A percentile compares a stretch with the other conserved stretches of the same genome.
phyloP scores from a whole-genome alignment of 1,284 basidiomycete species.

The Singerocomus inundabilis region DNA sequence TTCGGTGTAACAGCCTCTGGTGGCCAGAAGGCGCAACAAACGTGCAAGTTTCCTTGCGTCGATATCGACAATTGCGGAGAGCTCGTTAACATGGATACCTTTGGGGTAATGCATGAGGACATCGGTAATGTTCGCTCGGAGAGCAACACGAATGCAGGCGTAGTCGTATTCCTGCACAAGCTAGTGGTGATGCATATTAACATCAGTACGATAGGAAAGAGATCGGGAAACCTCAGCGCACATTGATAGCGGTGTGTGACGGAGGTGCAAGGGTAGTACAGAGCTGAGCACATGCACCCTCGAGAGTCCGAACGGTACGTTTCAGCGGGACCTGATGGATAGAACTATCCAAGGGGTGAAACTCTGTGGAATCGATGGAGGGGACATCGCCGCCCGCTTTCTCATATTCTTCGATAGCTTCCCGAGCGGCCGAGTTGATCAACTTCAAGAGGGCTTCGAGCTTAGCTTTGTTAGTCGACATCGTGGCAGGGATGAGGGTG shows the following conservation, averaged over 20 bases:
- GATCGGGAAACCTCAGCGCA: constrained; percentile 3
- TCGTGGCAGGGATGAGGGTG: not conserved
- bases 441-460: constrained; percentile 26
- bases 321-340: constrained; percentile 26
- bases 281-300: constrained; percentile 30
- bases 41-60: constrained; percentile 33
- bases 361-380: constrained; percentile 22
- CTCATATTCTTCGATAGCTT: constrained; percentile 30
- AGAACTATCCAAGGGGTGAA: constrained; percentile 26
- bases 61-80: constrained; percentile 28
- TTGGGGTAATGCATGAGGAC: constrained; percentile 26
- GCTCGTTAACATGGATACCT: constrained; percentile 33
- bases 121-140: constrained; percentile 31
- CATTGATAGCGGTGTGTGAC: constrained; percentile 28
- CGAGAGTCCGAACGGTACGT: constrained; percentile 27
- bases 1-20: constrained; percentile 39
- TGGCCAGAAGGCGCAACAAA: constrained; percentile 36
- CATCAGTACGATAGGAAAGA: too few species aligned
- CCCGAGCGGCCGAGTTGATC: constrained; percentile 25
- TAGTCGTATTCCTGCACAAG: constrained; percentile 26
- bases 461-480: constrained; percentile 26
- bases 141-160: constrained; percentile 33
- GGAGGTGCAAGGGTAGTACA: constrained; percentile 33
- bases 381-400: constrained; percentile 23
- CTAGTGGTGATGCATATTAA: constrained; percentile 6